Percentiles rank a stretch among this genome's conserved stretches.
phyloP scores from a whole-genome alignment of 2,329 filamentous ascomycete species.

The Verticillium klebahnii region DNA sequence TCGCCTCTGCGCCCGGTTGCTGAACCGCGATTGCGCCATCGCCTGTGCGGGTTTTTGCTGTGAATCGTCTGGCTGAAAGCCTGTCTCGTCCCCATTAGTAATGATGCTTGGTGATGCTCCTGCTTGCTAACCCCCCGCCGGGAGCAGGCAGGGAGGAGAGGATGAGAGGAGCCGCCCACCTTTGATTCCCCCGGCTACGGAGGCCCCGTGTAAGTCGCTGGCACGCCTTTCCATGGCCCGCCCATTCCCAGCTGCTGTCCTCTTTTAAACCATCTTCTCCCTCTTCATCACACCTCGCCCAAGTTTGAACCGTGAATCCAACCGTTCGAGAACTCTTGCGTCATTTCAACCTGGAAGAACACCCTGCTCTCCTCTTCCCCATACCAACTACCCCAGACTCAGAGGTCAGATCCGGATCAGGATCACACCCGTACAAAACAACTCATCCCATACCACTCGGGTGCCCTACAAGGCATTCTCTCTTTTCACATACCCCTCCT shows the following conservation, averaged over 20 bases:
- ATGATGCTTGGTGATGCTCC: constrained; percentile 13
- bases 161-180: not conserved
- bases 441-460: not conserved
- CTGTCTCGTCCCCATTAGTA: constrained; percentile 9
- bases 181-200: constrained; percentile 8
- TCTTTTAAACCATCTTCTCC: constrained; percentile 12
- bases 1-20: not conserved
- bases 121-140: constrained; percentile 3
- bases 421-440: not conserved
- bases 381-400: not conserved
- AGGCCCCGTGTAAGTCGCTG: constrained; percentile 10
- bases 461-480: not conserved
- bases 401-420: not conserved
- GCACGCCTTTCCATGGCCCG: not conserved
- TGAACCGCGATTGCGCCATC: constrained; percentile 9
- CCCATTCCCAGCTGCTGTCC: not conserved
- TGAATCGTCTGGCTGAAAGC: not conserved
- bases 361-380: constrained; percentile 4
- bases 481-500: not conserved
- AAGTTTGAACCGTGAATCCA: constrained; percentile 1
- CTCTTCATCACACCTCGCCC: not conserved
- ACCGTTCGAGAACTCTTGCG: constrained; percentile 8
- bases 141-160: not conserved
- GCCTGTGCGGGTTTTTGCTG: not conserved
- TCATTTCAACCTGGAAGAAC: constrained; percentile 6